Conservation (phyloP, 164 flowering plant genomes). For the Aristolochia californica region DNA sequence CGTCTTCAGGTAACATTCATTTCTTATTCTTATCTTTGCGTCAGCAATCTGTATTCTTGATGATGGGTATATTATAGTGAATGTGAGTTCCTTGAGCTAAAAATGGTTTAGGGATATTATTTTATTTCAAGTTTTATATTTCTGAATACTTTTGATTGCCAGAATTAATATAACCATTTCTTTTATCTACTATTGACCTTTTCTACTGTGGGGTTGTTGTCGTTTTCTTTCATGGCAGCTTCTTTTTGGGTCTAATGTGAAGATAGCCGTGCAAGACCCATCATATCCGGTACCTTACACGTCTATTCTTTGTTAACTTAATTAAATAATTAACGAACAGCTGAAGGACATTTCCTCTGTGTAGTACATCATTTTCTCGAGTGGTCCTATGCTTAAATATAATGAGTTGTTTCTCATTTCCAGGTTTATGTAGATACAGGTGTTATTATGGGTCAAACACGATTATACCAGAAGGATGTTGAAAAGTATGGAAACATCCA, state of each 20-base stretch:
- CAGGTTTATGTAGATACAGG: slow-evolving; percentile 97
- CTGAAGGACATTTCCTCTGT: too few species aligned
- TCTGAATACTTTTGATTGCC: neutral
- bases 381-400: neutral
- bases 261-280: slow-evolving; percentile 93
- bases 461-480: slow-evolving; percentile 57
- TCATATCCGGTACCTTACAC: slow-evolving; percentile 68
- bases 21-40: neutral
- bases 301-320: too few species aligned
- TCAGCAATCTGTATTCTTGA: neutral
- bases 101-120: too few species aligned
- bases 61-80: too few species aligned
- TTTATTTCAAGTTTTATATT: too few species aligned
- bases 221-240: slow-evolving; percentile 28
- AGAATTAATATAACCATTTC: neutral
- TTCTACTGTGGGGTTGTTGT: neutral
- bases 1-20: slow-evolving; percentile 72
- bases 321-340: too few species aligned
- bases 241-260: slow-evolving; percentile 71
- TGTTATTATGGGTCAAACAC: slow-evolving; percentile 94
- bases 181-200: neutral
- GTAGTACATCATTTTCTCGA: neutral
- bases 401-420: neutral
- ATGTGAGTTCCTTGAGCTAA: too few species aligned
- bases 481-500: slow-evolving; percentile 76